A percentile compares a stretch with the other conserved stretches of the same genome.
Evolutionary conservation across 2,329 filamentous ascomycete species (phyloP).

Genomic region (Hyphodiscus sp.): DNA sequence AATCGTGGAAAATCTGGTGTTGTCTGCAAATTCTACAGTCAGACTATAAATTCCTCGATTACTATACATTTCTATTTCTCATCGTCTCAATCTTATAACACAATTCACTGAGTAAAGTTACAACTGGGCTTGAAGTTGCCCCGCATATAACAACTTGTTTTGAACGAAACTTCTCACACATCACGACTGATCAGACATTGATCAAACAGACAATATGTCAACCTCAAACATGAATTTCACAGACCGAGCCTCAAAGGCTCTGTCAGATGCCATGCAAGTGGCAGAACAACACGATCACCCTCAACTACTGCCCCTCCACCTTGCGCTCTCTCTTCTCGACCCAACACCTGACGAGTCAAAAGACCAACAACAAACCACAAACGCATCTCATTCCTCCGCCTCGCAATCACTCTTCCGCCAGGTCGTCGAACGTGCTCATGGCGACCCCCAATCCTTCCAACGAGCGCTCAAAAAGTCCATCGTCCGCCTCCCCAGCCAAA

Average conservation of each 20-base stretch:
- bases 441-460: slow-evolving; percentile 84
- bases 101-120: slow-evolving; percentile 1
- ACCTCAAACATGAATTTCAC: slow-evolving; percentile 79
- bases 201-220: slow-evolving; percentile 49
- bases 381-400: slow-evolving; percentile 55
- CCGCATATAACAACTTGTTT: slow-evolving; percentile 1
- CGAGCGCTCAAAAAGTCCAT: slow-evolving; percentile 85
- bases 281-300: slow-evolving; percentile 87
- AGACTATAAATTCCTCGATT: not conserved
- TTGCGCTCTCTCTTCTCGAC: slow-evolving; percentile 76
- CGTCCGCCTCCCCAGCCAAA: slow-evolving; percentile 87
- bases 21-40: not conserved
- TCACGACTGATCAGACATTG: slow-evolving; percentile 19
- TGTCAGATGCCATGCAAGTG: slow-evolving; percentile 81
- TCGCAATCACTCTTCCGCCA: slow-evolving; percentile 81
- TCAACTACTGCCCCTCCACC: slow-evolving; percentile 83
- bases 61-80: not conserved
- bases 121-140: not conserved
- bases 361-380: slow-evolving; percentile 64
- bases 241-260: slow-evolving; percentile 81
- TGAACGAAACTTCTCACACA: slow-evolving; percentile 1
- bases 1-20: not conserved
- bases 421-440: slow-evolving; percentile 88
- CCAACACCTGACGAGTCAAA: slow-evolving; percentile 70
- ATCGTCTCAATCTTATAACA: not conserved